These are phyloP conservation scores for Ophiostoma triangulosporum DNA, from an alignment of 2,329 filamentous ascomycete species.

Conservation along the genomic window DNA sequence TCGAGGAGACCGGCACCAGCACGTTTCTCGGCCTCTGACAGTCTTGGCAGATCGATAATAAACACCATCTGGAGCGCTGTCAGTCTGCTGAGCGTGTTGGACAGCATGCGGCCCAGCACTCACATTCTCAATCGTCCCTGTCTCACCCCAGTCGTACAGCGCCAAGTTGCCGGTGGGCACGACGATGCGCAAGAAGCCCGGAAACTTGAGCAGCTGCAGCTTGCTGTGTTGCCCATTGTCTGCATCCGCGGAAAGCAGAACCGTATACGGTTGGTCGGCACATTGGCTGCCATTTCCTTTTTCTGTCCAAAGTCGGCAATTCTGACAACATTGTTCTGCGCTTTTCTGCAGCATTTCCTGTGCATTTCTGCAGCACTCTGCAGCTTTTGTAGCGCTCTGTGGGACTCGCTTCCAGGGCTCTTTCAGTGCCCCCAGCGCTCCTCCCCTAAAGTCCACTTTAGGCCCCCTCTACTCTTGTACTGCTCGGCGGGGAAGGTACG, in stretches of 20 bases:
- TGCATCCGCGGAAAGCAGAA: constrained; percentile 77
- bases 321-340: not conserved
- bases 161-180: constrained; percentile 81
- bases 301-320: constrained; percentile 25
- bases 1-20: constrained; percentile 43
- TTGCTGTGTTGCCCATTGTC: constrained; percentile 66
- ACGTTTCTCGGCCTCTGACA: constrained; percentile 36
- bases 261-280: constrained; percentile 40
- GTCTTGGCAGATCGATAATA: constrained; percentile 74
- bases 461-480: too few species aligned
- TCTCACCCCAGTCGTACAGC: constrained; percentile 80
- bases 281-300: constrained; percentile 33
- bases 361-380: too few species aligned
- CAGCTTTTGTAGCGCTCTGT: too few species aligned
- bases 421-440: too few species aligned
- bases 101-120: too few species aligned
- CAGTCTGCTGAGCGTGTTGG: too few species aligned
- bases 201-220: constrained; percentile 75
- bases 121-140: constrained; percentile 73
- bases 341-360: too few species aligned
- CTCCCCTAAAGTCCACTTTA: too few species aligned
- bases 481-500: too few species aligned
- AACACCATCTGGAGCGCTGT: constrained; percentile 51
- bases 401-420: too few species aligned
- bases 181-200: constrained; percentile 59